Evolutionary conservation across 371 early-diverging fungal species (phyloP).

Genomic region (Vairimorpha apis): DNA sequence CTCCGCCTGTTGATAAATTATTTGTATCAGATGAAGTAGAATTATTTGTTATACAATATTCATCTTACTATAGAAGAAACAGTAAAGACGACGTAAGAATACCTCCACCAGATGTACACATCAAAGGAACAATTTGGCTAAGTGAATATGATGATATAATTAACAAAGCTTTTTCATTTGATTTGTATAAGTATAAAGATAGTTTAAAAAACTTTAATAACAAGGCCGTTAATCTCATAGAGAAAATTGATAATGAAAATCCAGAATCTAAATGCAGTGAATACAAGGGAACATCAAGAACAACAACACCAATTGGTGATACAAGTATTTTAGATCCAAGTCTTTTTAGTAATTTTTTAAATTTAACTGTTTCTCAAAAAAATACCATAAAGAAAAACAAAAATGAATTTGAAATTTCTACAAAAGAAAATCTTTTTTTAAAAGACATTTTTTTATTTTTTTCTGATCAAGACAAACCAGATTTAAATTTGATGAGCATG

Average conservation of each 20-base stretch:
- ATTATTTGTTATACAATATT: constrained; percentile 60
- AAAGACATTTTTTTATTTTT: constrained; percentile 26
- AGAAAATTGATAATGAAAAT: constrained; percentile 48
- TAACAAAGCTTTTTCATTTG: constrained; percentile 44
- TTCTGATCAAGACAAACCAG: constrained; percentile 19
- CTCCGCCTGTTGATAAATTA: constrained; percentile 55
- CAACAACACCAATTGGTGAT: constrained; percentile 52
- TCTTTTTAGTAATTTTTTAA: constrained; percentile 22
- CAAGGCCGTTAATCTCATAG: constrained; percentile 19
- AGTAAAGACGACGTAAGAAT: constrained; percentile 64
- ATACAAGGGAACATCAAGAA: constrained; percentile 42
- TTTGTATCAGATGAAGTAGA: constrained; percentile 48
- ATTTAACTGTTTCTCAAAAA: not conserved
- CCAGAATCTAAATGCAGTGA: constrained; percentile 43
- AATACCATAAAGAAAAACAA: not conserved
- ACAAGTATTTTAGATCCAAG: constrained; percentile 25
- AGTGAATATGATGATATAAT: constrained; percentile 43
- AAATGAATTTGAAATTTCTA: not conserved
- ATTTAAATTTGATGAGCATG: not conserved
- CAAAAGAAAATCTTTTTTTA: constrained; percentile 25
- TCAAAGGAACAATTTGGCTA: constrained; percentile 37
- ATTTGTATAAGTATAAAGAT: constrained; percentile 37
- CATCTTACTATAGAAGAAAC: constrained; percentile 64
- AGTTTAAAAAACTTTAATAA: not conserved
- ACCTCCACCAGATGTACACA: constrained; percentile 62